phyloP scores from a whole-genome alignment of 352 stramenopile genomes.

The Globisporangium rhizosaccharum region DNA sequence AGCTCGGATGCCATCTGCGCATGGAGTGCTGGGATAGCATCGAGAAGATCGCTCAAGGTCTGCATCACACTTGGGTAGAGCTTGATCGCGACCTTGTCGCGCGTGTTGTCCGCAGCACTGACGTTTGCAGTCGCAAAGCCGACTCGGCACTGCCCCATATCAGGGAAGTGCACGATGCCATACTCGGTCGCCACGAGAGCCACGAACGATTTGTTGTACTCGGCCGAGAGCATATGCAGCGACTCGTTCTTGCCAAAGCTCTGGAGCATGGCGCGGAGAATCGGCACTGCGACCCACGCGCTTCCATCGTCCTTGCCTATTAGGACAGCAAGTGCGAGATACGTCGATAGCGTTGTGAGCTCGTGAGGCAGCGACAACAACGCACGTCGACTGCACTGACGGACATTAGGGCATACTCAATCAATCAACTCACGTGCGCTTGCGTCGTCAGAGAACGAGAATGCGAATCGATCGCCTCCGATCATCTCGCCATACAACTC shows the following conservation, averaged over 20 bases:
- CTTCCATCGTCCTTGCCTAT: slow-evolving; percentile 28
- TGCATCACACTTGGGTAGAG: slow-evolving; percentile 19
- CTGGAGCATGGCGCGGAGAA: slow-evolving; percentile 21
- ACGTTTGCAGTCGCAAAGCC: slow-evolving; percentile 24
- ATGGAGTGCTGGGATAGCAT: slow-evolving; percentile 15
- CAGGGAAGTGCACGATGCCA: slow-evolving; percentile 24
- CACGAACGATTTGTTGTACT: slow-evolving; percentile 26
- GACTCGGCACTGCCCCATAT: slow-evolving; percentile 22
- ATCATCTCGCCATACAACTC: slow-evolving; percentile 24
- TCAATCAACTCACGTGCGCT: slow-evolving; percentile 11
- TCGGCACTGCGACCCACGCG: slow-evolving; percentile 23
- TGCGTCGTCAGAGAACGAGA: slow-evolving; percentile 14
- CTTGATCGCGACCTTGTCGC: slow-evolving; percentile 20
- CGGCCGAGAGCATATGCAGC: slow-evolving; percentile 16
- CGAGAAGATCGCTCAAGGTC: slow-evolving; percentile 14
- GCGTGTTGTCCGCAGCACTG: slow-evolving; percentile 20
- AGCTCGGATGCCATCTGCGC: slow-evolving; percentile 16
- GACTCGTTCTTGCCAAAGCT: slow-evolving; percentile 13
- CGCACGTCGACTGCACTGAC: too few relatives aligned
- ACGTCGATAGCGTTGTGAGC: neutral
- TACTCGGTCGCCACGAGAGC: slow-evolving; percentile 24
- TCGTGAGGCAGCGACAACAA: neutral
- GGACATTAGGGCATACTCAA: neutral
- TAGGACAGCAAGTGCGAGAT: neutral
- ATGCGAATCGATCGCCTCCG: slow-evolving; percentile 14